These are phyloP conservation scores for Coniochaeta prunicola DNA, from an alignment of 2,329 filamentous ascomycete species.

Conservation along the genomic window DNA sequence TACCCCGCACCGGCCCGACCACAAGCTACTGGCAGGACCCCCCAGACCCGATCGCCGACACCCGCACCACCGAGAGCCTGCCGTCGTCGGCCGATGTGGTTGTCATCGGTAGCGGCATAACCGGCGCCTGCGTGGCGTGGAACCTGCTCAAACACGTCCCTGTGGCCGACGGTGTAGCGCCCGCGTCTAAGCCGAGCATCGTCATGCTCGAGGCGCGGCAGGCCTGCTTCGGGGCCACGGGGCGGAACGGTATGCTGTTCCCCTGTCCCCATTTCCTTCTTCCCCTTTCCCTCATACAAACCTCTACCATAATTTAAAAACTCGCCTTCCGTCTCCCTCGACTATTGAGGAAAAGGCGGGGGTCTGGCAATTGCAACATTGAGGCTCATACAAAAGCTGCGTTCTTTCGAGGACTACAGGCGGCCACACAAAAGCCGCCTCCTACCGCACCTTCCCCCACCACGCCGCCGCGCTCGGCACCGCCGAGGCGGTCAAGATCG, in stretches of 20 bases:
- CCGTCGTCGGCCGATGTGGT: constrained; percentile 49
- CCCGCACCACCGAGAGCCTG: constrained; percentile 39
- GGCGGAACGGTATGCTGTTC: constrained; percentile 38
- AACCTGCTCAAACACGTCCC: constrained; percentile 30
- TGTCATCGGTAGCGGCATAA: constrained; percentile 59
- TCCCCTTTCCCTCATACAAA: too few relatives aligned
- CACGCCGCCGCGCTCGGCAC: constrained; percentile 37
- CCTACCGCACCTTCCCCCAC: constrained; percentile 40
- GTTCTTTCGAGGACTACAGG: constrained; percentile 16
- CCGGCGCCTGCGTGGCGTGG: constrained; percentile 52
- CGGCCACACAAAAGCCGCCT: constrained; percentile 35
- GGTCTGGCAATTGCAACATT: too few relatives aligned
- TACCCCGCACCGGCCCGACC: constrained; percentile 46
- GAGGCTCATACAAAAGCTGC: too few relatives aligned
- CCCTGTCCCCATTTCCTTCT: neutral
- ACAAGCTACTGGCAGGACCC: constrained; percentile 56
- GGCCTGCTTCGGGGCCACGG: constrained; percentile 60
- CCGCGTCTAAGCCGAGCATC: constrained; percentile 27
- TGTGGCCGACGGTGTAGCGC: neutral
- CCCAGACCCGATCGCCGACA: constrained; percentile 43
- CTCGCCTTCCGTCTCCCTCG: too few relatives aligned
- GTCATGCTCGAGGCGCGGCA: constrained; percentile 60
- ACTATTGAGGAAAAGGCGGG: too few relatives aligned
- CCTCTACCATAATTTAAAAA: too few relatives aligned
- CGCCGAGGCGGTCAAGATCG: constrained; percentile 41